Evolutionary conservation across 495 filamentous ascomycete species (phyloP).

Genomic region (Penicillium soppii): DNA sequence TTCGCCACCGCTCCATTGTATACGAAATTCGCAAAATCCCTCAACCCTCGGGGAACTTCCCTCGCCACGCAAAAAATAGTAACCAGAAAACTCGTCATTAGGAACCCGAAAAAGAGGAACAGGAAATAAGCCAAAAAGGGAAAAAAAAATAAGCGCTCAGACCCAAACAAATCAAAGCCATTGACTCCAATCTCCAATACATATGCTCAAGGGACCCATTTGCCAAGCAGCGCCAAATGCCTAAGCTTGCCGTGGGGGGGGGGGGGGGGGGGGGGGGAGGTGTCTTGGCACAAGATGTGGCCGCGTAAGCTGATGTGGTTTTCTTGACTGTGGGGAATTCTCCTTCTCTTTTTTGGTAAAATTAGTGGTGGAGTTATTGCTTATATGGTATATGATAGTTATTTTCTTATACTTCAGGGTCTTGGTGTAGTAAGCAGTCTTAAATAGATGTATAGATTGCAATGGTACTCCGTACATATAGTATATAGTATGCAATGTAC

Average conservation of each 20-base stretch:
- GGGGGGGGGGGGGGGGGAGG: too few species aligned
- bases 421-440: too few species aligned
- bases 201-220: neutral
- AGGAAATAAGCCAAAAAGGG: constrained; percentile 4
- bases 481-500: neutral
- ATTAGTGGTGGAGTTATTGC: too few species aligned
- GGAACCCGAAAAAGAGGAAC: neutral
- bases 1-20: neutral
- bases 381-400: too few species aligned
- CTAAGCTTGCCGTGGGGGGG: constrained; percentile 26
- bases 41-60: too few species aligned
- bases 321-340: neutral
- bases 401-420: too few species aligned
- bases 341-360: neutral
- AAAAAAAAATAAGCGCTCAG: too few species aligned
- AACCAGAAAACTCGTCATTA: constrained; percentile 5
- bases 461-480: neutral
- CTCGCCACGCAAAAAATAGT: constrained; percentile 11
- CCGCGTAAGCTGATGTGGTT: constrained; percentile 27
- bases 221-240: constrained; percentile 30
- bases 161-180: too few species aligned
- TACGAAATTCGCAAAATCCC: neutral
- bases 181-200: too few species aligned
- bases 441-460: too few species aligned
- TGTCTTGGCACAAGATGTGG: constrained; percentile 27